Evolutionary conservation across 331 rosid species (phyloP).

Genomic region (Quercus lobata): DNA sequence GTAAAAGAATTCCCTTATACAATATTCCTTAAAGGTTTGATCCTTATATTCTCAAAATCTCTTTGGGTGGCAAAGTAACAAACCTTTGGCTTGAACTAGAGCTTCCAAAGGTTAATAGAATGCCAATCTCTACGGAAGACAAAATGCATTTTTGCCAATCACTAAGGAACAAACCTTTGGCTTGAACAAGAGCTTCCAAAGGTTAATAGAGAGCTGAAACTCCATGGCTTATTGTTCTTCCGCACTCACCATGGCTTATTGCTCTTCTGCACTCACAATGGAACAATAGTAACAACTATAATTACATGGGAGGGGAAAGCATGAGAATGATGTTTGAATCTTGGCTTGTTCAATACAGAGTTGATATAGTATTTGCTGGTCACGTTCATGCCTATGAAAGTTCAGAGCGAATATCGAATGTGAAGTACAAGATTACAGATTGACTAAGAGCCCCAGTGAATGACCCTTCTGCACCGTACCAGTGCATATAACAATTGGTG

Average conservation of each 20-base stretch:
- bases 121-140: too few species aligned
- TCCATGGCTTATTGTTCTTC: conserved; percentile 44
- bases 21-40: too few species aligned
- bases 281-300: conserved; percentile 12
- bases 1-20: too few species aligned
- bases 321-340: conserved; percentile 34
- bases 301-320: conserved; percentile 38
- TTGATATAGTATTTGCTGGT: conserved; percentile 38
- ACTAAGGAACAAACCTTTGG: conserved; percentile 7
- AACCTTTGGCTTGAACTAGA: too few species aligned
- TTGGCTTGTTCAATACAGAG: conserved; percentile 34
- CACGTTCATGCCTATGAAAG: conserved; percentile 44
- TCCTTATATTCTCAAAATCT: too few species aligned
- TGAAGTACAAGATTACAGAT: background rate
- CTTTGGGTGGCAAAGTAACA: too few species aligned
- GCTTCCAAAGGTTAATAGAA: too few species aligned
- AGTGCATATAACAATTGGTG: too few species aligned
- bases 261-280: conserved; percentile 30
- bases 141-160: too few species aligned
- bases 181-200: conserved; percentile 28
- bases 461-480: too few species aligned
- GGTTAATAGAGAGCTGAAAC: conserved; percentile 38
- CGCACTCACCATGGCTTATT: conserved; percentile 39
- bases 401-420: background rate
- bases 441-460: background rate